Evolutionary conservation across 345 rosid species (phyloP).

Genomic region (Microthlaspi erraticum): DNA sequence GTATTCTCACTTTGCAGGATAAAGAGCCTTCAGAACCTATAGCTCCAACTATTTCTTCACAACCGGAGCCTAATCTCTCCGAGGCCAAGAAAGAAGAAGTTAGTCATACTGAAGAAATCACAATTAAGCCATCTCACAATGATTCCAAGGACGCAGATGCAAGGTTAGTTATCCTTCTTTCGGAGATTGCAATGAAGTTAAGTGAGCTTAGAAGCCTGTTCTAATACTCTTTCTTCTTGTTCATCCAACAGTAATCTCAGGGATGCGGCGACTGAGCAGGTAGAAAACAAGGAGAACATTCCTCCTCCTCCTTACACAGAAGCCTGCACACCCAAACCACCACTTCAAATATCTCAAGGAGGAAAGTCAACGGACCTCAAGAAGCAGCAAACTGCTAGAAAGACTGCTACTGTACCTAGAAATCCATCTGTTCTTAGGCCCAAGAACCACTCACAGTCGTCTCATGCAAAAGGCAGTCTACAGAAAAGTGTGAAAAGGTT

Average conservation of each 20-base stretch:
- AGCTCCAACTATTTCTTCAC: slow-evolving; percentile 8
- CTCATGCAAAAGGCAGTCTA: slow-evolving; percentile 51
- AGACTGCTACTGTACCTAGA: slow-evolving; percentile 58
- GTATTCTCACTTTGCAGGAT: slow-evolving; percentile 25
- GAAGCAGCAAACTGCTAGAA: slow-evolving; percentile 68
- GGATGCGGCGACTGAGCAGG: slow-evolving; percentile 16
- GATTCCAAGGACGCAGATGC: slow-evolving; percentile 10
- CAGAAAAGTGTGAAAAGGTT: slow-evolving; percentile 56
- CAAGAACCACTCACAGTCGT: slow-evolving; percentile 52
- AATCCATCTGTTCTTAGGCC: slow-evolving; percentile 65
- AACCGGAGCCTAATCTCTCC: slow-evolving; percentile 12
- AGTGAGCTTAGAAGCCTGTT: slow-evolving; percentile 24
- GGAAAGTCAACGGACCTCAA: slow-evolving; percentile 50
- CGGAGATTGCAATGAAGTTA: background rate
- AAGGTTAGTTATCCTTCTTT: slow-evolving; percentile 52
- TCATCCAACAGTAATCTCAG: slow-evolving; percentile 23
- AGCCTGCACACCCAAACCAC: slow-evolving; percentile 56
- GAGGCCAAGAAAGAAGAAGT: slow-evolving; percentile 23
- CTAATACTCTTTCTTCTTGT: slow-evolving; percentile 23
- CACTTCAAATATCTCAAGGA: slow-evolving; percentile 25
- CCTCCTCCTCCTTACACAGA: slow-evolving; percentile 50
- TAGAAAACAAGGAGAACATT: slow-evolving; percentile 48
- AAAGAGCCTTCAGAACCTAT: slow-evolving; percentile 20
- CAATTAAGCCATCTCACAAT: slow-evolving; percentile 9
- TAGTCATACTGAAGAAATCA: slow-evolving; percentile 5